Conservation (phyloP, 805 yeast genomes). For the Suhomyces faveliae region DNA sequence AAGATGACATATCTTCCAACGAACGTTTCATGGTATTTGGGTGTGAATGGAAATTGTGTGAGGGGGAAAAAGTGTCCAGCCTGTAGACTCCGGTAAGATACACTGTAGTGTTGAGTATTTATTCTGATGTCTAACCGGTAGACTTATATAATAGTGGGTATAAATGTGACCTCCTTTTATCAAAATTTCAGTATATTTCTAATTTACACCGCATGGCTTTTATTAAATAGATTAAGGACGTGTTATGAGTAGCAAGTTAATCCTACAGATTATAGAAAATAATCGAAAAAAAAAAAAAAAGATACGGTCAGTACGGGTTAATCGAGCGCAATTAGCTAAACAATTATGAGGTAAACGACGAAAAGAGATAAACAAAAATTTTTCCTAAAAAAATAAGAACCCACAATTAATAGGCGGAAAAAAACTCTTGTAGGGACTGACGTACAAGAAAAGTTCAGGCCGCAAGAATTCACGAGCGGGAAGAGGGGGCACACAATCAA, state of each 20-base stretch:
- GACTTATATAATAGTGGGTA: too few species aligned
- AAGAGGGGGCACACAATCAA: neutral
- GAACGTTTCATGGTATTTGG: constrained; percentile 7
- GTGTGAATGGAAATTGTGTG: neutral
- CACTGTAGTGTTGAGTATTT: too few species aligned
- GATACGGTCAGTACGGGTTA: neutral
- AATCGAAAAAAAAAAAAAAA: neutral
- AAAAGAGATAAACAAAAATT: constrained; percentile 1
- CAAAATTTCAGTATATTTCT: neutral
- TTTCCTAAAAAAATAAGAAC: neutral
- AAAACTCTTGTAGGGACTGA: neutral
- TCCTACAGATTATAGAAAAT: neutral
- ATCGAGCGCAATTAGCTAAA: constrained; percentile 5
- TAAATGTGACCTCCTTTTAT: neutral
- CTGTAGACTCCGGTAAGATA: neutral
- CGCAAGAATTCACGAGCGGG: neutral
- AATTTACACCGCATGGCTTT: constrained; percentile 1
- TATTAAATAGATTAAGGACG: constrained; percentile 3
- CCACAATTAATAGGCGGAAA: neutral
- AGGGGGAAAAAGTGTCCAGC: neutral
- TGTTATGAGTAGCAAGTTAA: constrained; percentile 5
- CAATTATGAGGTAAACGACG: neutral
- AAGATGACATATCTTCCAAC: constrained; percentile 7
- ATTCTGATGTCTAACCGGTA: neutral
- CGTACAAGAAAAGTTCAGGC: neutral